These are phyloP conservation scores for Clarireedia homoeocarpa DNA, from an alignment of 2,329 filamentous ascomycete species.

Conservation along the genomic window DNA sequence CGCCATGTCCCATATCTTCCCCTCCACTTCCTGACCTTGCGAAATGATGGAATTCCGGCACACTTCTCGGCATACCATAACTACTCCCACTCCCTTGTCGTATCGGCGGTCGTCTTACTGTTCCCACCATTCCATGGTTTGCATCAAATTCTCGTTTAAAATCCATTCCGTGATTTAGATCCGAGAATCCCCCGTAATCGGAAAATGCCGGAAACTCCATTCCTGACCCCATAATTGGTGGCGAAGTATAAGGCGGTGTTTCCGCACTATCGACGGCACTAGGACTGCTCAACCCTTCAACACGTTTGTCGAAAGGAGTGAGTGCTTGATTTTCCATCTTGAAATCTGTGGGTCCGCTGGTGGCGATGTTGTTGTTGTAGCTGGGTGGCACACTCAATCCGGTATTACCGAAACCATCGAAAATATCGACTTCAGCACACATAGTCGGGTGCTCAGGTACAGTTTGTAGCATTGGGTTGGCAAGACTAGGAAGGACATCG, in stretches of 20 bases:
- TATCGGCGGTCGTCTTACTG: slow-evolving; percentile 5
- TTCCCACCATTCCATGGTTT: slow-evolving; percentile 2
- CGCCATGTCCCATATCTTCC: neutral
- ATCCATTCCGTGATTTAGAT: slow-evolving; percentile 8
- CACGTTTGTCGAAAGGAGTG: slow-evolving; percentile 18
- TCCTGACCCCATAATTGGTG: slow-evolving; percentile 7
- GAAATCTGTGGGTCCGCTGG: slow-evolving; percentile 21
- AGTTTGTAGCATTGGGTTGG: slow-evolving; percentile 52
- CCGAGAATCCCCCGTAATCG: slow-evolving; percentile 11
- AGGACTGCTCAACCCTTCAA: slow-evolving; percentile 25
- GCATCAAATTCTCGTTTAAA: slow-evolving; percentile 6
- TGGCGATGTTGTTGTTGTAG: slow-evolving; percentile 21
- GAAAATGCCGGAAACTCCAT: slow-evolving; percentile 10
- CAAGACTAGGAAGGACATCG: slow-evolving; percentile 57
- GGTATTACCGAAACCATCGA: slow-evolving; percentile 57
- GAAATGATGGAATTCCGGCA: slow-evolving; percentile 7
- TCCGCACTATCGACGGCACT: slow-evolving; percentile 1
- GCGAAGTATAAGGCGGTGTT: slow-evolving; percentile 10
- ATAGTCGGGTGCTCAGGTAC: slow-evolving; percentile 43
- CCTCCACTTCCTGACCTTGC: neutral
- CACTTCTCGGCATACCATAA: slow-evolving; percentile 7
- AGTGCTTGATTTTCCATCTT: slow-evolving; percentile 22
- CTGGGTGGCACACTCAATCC: slow-evolving; percentile 41
- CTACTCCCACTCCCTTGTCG: slow-evolving; percentile 7
- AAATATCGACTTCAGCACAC: slow-evolving; percentile 46